Evolutionary conservation across 2,329 filamentous ascomycete species (phyloP), one percentile per base, ranked within the genome.

Genomic region (Fusarium sp.): DNA sequence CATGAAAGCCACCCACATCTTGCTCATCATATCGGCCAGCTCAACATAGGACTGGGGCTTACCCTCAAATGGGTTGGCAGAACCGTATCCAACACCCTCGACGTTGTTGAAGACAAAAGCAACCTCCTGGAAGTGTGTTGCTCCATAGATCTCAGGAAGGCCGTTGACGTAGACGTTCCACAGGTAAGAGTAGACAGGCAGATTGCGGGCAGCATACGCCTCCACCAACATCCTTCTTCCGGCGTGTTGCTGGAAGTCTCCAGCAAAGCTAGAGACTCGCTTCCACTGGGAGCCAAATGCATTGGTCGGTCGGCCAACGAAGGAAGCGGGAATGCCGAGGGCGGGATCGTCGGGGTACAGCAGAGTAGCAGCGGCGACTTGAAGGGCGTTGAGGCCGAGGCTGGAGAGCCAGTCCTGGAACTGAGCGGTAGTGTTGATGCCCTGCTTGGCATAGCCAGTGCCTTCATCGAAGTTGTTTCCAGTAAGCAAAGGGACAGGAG

Each of bases 401-500:
- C 56, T 63, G 64, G 42, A 44, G 9, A 70, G 45, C 45, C 47
- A 69, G 10, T 61, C 48, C 31, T 67, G 57, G 67, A 88, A 84
- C 45, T 87, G 78, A 14, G 75, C 78, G 10, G 78, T 82, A 2
- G 80, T 84, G 68, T 87, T 82, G 58, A 88, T 80, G 14, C 80
- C 82, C 6, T 58, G 70, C 10, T 80, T 78, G 1, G 78, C 81
- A 66, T 88, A 88, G 1, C 77, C 76, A 1, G 82, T 82, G 35
- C 76, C 88, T 70, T 91, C 88, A 64, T 91, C 88, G 1, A 82
- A 82, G 71, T 89, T 90, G 32, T 81, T 82, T 7, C 89, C 88
- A 31, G 54, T 37, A 7, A 91, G 78, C 36, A 90, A 81, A 1
- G 87, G 86, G 0, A 90, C 84, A 48, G 84, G 80, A 52, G 89